phyloP scores from a whole-genome alignment of 2,329 filamentous ascomycete species.

The Hypoxylon sp. region DNA sequence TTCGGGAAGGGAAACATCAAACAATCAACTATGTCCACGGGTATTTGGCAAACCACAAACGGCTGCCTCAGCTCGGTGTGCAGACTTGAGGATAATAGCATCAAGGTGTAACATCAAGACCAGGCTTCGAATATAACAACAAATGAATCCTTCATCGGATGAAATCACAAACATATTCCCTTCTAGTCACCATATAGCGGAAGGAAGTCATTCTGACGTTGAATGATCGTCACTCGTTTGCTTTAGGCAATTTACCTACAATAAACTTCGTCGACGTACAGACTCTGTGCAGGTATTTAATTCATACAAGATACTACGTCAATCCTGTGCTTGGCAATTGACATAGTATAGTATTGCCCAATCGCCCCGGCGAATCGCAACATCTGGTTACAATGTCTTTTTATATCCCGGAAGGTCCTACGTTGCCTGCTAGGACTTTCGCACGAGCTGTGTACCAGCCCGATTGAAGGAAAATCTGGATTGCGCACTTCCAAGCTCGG shows the following conservation, averaged over 20 bases:
- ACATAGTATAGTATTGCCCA: slow-evolving; percentile 7
- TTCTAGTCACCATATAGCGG: neutral
- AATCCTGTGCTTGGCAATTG: slow-evolving; percentile 14
- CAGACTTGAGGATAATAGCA: neutral
- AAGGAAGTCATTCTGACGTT: slow-evolving; percentile 30
- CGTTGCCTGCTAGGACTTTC: neutral
- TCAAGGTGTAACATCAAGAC: neutral
- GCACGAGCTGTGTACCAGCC: neutral
- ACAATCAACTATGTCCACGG: too few relatives aligned
- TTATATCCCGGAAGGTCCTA: slow-evolving; percentile 8
- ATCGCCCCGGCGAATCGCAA: slow-evolving; percentile 4
- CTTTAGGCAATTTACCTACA: slow-evolving; percentile 41
- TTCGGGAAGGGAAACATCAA: neutral
- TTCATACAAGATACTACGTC: neutral
- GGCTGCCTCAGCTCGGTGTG: neutral
- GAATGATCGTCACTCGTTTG: slow-evolving; percentile 20
- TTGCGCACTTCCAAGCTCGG: neutral
- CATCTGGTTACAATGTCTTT: neutral
- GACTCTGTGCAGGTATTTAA: neutral
- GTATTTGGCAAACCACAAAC: neutral
- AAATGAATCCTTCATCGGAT: slow-evolving; percentile 17
- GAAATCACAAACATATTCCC: slow-evolving; percentile 7
- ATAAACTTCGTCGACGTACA: slow-evolving; percentile 9
- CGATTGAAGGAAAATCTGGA: neutral
- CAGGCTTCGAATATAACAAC: neutral